phyloP scores from a whole-genome alignment of 345 rosid species.

The Geranium brycei region DNA sequence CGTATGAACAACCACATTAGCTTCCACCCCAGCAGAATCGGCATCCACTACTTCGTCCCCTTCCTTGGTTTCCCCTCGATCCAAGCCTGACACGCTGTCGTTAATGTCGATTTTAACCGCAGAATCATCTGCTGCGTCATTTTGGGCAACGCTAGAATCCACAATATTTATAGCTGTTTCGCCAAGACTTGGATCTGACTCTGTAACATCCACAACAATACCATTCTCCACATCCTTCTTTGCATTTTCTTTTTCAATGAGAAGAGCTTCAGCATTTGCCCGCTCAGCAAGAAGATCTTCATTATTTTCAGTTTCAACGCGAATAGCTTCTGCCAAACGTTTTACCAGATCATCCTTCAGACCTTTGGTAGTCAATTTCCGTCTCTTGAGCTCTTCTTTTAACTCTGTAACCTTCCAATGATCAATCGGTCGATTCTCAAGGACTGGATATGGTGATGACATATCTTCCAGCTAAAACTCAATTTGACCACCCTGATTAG shows the following conservation, averaged over 20 bases:
- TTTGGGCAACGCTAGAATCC: constrained; percentile 10
- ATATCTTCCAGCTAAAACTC: constrained; percentile 25
- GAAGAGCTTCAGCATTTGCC: constrained; percentile 4
- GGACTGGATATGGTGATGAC: constrained; percentile 64
- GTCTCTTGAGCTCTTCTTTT: constrained; percentile 83
- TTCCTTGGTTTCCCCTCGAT: constrained; percentile 13
- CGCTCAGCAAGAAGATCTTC: constrained; percentile 4
- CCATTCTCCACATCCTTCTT: constrained; percentile 25
- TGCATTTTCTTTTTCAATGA: constrained; percentile 13
- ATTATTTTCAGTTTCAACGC: constrained; percentile 41
- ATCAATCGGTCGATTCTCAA: constrained; percentile 67
- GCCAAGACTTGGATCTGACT: constrained; percentile 15
- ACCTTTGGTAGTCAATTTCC: constrained; percentile 55
- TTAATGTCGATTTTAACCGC: constrained; percentile 32
- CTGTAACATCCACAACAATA: constrained; percentile 9
- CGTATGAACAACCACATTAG: constrained; percentile 12
- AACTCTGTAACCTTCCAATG: constrained; percentile 90
- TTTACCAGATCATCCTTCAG: constrained; percentile 79
- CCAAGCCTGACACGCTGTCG: constrained; percentile 20
- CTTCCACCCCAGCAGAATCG: constrained; percentile 14
- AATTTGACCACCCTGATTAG: constrained; percentile 14
- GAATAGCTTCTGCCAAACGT: constrained; percentile 69
- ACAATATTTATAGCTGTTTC: constrained; percentile 12
- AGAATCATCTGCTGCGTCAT: constrained; percentile 26
- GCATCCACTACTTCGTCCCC: constrained; percentile 7